Evolutionary conservation across 345 rosid species (phyloP), one percentile per base, ranked within the genome.

Genomic region (Hibiscus syriacus): DNA sequence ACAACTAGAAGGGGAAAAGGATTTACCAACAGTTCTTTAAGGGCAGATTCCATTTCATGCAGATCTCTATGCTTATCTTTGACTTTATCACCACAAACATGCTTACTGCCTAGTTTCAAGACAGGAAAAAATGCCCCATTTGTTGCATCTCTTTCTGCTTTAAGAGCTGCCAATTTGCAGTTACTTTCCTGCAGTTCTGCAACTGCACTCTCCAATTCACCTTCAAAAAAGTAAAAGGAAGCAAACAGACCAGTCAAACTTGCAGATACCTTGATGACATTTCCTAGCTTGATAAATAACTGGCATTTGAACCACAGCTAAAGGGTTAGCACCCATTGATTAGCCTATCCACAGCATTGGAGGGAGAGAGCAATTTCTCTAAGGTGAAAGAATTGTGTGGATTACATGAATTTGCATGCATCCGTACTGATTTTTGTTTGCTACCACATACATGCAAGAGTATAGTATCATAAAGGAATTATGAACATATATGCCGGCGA

Each of bases 121-220:
- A 87, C 83, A 55, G 97, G 97, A 67, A 90, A 84, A 78, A 87
- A 79, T 19, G 86, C 79, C 77, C 96, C 97, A 67, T 82, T 83
- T n/a, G 87, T 83, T 63, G 90, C 90, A 84, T 92, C 98, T 73
- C 83, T 86, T 69, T 89, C 97, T 20, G 89, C 88, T 79, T 82
- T 92, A 66, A 90, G 88, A 70, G 84, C 77, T 64, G 83, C 86
- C 79, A 94, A 71, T 55, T 90, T 81, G 66, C 76, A 77, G 50
- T 92, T 84, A 68, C 85, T 82, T 66, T 87, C 88, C 69, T 83
- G 84, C 79, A 95, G 78, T 76, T 90, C 92, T 29, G 73, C 76
- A 64, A 84, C 75, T n/a, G 80, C 81, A 78, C 69, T 75, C 79
- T 85, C 92, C 72, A 94, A 70, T 64, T 90, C 99, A 77, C 84